These are phyloP conservation scores for Juncus inflexus DNA, from an alignment of 176 grass and related monocot genomes.

Conservation along the genomic window DNA sequence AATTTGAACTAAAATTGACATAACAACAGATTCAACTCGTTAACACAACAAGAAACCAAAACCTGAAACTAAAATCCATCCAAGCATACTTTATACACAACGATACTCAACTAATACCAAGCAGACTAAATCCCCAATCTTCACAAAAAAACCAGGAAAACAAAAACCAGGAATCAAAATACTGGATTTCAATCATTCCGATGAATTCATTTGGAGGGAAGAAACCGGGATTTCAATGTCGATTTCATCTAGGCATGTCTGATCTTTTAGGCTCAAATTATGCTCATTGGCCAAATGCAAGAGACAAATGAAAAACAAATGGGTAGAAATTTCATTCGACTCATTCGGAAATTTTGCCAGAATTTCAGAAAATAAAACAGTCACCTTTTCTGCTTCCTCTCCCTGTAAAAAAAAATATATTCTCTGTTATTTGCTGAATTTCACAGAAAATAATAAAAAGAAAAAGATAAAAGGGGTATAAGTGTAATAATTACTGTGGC, in stretches of 20 bases:
- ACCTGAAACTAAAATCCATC: no score
- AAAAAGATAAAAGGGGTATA: conserved; percentile 4
- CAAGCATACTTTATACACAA: no score
- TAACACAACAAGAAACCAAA: no score
- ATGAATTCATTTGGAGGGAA: no score
- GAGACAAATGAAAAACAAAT: conserved; percentile 91
- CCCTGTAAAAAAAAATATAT: background rate
- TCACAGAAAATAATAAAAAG: background rate
- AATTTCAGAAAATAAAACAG: conserved; percentile 43
- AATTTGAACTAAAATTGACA: no score
- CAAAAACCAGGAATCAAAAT: no score
- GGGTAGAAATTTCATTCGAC: conserved; percentile 67
- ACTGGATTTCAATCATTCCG: no score
- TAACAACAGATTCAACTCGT: no score
- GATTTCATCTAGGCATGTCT: conserved; percentile 70
- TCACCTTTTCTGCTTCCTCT: conserved; percentile 24
- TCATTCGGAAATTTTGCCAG: conserved; percentile 59
- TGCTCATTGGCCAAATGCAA: conserved; percentile 93
- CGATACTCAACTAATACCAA: no score
- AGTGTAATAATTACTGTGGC: conserved; percentile 27
- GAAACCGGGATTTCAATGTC: conserved; percentile 51
- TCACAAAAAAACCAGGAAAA: no score
- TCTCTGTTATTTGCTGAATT: background rate
- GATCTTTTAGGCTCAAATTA: conserved; percentile 41
- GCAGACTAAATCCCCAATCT: no score